Base-by-base conservation (phyloP, 805 yeast genomes). In the Barnettozyma sucrosica region DNA sequence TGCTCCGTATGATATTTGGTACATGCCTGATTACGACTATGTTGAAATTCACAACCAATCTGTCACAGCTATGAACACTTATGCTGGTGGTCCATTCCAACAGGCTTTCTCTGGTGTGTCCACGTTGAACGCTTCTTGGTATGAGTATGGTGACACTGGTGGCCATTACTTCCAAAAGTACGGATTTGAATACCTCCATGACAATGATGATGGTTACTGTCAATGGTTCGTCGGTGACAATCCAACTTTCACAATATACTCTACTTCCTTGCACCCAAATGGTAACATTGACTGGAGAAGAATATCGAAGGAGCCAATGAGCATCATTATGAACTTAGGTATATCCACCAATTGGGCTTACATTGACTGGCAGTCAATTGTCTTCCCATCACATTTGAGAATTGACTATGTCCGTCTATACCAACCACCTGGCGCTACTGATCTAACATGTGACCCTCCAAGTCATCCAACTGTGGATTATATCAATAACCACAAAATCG, bases 1-100 rank as follows among this genome's bases (percentile, higher is more conserved):
- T 51, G 80, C 80, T 8, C 80, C 80, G 1, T 66, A 65, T 57
- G 79, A 75, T 57, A 67, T 74, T 36, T 75, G 80, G 80, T 75
- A 74, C 53, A 61, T 59, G 53, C 77, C 80, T 3, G 79, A 75
- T 55, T 75, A 75, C 56, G 66, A 70, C 49, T 75, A 66, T 50
- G 60, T 75, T 38, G 72, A 68, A 40, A 58, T 75, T 37, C 58
- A 73, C 52, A 71, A 75, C 54, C 32, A 36, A 7, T 62, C 71
- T 16, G 63, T 69, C 26, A 70, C 79, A 2, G 52, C 68, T 14
- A 70, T 74, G 72, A 71, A 70, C 52, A 61, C 74, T 0, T 74
- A 70, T 52, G 63, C 75, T 11, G 80, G 80, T 7, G 76, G 77
- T 13, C 79, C 79, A 3, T 68, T 64, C 55, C 80, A 75, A 55